phyloP scores from a whole-genome alignment of 225 moss, liverwort and hornwort species.

The Pseudisothecium myosuroides region DNA sequence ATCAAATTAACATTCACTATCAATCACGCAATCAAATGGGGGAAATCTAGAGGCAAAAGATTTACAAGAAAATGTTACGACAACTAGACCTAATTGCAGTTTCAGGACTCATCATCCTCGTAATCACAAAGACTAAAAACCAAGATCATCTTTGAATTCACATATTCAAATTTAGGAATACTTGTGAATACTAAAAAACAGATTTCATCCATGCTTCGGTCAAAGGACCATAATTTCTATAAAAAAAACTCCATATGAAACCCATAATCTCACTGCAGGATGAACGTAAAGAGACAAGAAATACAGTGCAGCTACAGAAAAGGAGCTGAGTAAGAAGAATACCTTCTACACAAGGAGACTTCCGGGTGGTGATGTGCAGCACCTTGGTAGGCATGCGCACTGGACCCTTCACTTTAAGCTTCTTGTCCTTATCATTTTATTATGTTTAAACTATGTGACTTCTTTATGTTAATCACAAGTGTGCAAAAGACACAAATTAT shows the following conservation, averaged over 20 bases:
- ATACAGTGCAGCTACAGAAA: not conserved
- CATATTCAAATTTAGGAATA: not conserved
- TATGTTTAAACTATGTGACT: no score
- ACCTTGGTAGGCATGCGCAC: constrained; percentile 89
- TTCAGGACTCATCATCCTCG: not conserved
- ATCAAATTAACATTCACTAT: not conserved
- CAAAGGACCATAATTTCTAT: not conserved
- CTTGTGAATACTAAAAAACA: not conserved
- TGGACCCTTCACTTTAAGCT: constrained; percentile 80
- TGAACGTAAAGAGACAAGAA: no score
- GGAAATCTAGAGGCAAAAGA: not conserved
- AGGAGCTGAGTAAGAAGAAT: not conserved
- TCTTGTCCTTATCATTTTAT: constrained; percentile 66
- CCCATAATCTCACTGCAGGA: not conserved
- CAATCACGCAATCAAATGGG: not conserved
- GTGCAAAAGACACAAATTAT: no score
- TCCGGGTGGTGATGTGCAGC: constrained; percentile 71
- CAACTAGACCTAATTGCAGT: not conserved
- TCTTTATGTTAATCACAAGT: no score
- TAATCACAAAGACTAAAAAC: not conserved
- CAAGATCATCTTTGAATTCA: no score
- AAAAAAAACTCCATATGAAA: not conserved
- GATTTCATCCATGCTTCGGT: not conserved
- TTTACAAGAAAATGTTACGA: no score
- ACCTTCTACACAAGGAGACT: constrained; percentile 93